Evolutionary conservation across 805 yeast species (phyloP).

Genomic region (Osmozyma mogii): DNA sequence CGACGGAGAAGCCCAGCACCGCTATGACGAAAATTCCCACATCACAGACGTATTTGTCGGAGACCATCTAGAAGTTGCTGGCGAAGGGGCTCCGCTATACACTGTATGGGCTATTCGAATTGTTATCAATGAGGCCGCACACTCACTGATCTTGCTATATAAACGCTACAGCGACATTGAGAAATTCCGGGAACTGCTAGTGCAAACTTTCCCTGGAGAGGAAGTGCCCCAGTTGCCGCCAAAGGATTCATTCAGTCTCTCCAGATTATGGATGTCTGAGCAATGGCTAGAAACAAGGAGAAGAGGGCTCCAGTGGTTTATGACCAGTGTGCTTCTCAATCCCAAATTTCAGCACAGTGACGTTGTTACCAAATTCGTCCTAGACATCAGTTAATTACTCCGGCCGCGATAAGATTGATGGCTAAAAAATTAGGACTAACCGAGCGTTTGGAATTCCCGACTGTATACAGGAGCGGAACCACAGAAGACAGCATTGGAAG

Average conservation of each 20-base stretch:
- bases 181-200: constrained; percentile 34
- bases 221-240: constrained; percentile 47
- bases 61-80: constrained; percentile 29
- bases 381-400: too few species aligned
- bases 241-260: constrained; percentile 34
- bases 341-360: constrained; percentile 34
- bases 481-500: too few species aligned
- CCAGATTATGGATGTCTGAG: constrained; percentile 29
- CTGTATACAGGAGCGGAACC: too few species aligned
- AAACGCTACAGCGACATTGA: constrained; percentile 63
- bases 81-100: constrained; percentile 30
- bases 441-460: too few species aligned
- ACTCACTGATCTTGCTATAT: constrained; percentile 39
- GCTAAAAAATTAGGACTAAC: too few species aligned
- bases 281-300: constrained; percentile 48
- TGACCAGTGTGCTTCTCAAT: constrained; percentile 46
- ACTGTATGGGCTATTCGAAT: constrained; percentile 33
- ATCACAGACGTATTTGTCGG: constrained; percentile 37
- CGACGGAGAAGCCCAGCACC: constrained; percentile 11
- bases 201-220: constrained; percentile 27
- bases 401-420: too few species aligned
- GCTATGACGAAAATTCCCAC: constrained; percentile 18
- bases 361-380: constrained; percentile 35
- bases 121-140: constrained; percentile 27
- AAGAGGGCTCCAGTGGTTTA: constrained; percentile 52